Evolutionary conservation across 106 monocot species (phyloP).

Genomic region (Posidonia australis): DNA sequence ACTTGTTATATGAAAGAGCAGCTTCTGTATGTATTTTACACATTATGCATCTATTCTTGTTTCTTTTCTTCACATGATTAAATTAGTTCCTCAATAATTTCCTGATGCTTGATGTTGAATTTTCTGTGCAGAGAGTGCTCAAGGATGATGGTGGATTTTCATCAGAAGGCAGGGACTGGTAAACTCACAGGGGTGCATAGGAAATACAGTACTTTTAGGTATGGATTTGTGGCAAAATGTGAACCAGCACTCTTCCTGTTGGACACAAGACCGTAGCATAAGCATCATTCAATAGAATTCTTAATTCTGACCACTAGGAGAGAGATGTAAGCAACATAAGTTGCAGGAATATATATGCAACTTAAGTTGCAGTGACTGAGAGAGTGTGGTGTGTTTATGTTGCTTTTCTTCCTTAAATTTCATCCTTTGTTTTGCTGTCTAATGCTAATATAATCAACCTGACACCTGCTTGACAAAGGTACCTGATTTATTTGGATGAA

Average conservation of each 20-base stretch:
- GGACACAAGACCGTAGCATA: conserved; percentile 1
- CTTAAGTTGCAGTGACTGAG: too few species aligned
- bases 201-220: conserved; percentile 25
- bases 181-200: conserved; percentile 28
- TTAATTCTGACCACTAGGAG: too few species aligned
- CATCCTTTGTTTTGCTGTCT: too few species aligned
- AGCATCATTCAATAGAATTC: too few species aligned
- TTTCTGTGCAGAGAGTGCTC: conserved; percentile 36
- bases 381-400: too few species aligned
- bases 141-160: conserved; percentile 27
- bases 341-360: too few species aligned
- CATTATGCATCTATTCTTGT: background rate
- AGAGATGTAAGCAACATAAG: too few species aligned
- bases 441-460: too few species aligned
- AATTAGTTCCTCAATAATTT: background rate
- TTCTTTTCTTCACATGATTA: background rate
- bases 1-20: conserved; percentile 58
- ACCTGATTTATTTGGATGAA: too few species aligned
- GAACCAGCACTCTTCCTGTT: conserved; percentile 21
- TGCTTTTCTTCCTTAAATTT: too few species aligned
- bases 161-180: conserved; percentile 20
- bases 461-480: too few species aligned
- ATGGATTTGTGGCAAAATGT: conserved; percentile 20
- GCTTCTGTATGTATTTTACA: conserved; percentile 42
- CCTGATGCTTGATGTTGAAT: too few species aligned